Percentiles rank a stretch among this genome's conserved stretches.
Evolutionary conservation across 768 basidiomycete species (phyloP).

Genomic region (Leccinum broughii): DNA sequence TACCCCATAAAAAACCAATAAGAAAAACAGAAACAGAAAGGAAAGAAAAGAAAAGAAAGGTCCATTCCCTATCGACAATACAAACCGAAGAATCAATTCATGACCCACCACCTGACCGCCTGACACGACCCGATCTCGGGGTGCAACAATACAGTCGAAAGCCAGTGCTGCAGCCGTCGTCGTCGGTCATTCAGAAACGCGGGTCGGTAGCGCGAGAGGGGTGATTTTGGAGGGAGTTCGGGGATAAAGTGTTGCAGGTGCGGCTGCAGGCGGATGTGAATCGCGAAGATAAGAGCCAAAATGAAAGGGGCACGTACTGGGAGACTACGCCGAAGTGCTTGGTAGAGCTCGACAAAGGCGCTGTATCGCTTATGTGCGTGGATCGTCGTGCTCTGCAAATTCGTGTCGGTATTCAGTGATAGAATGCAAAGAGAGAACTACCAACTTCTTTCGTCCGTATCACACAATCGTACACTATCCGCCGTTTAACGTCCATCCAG

Average conservation of each 20-base stretch:
- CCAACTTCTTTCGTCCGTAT: slow-evolving; percentile 62
- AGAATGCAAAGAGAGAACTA: neutral
- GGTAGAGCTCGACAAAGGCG: slow-evolving; percentile 58
- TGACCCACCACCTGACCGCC: slow-evolving; percentile 63
- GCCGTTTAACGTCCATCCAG: neutral
- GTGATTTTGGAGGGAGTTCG: slow-evolving; percentile 65
- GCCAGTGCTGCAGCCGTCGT: slow-evolving; percentile 63
- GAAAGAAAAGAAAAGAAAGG: neutral
- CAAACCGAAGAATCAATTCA: slow-evolving; percentile 32
- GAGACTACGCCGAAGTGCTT: slow-evolving; percentile 47
- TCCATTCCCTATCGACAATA: neutral
- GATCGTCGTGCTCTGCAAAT: slow-evolving; percentile 53
- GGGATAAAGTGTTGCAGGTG: slow-evolving; percentile 52
- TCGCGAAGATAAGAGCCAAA: neutral
- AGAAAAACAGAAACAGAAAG: neutral
- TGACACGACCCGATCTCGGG: slow-evolving; percentile 68
- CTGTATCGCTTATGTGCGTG: slow-evolving; percentile 69
- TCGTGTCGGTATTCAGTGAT: neutral
- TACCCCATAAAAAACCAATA: neutral
- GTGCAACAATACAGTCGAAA: slow-evolving; percentile 61
- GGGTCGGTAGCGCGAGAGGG: slow-evolving; percentile 64
- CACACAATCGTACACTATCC: slow-evolving; percentile 64
- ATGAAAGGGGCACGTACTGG: slow-evolving; percentile 41
- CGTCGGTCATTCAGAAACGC: slow-evolving; percentile 67
- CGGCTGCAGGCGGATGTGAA: slow-evolving; percentile 31